Percentiles rank a stretch among this genome's conserved stretches.
These are phyloP conservation scores for Cordia subcordata DNA, from an alignment of 257 asterid genomes.

Conservation along the genomic window DNA sequence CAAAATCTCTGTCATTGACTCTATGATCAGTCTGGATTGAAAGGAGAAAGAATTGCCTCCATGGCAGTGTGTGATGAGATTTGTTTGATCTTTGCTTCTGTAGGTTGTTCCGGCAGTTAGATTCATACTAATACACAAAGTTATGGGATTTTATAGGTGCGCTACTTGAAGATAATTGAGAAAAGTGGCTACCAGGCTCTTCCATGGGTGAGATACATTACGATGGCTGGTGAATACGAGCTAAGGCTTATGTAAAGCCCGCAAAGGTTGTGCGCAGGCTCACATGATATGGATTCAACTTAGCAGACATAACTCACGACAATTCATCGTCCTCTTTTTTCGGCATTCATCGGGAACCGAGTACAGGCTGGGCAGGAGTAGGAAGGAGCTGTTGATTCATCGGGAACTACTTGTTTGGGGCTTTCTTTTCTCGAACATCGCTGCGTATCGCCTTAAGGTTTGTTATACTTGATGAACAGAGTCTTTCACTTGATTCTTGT, in stretches of 20 bases:
- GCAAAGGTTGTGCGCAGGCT: not conserved
- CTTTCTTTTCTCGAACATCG: not conserved
- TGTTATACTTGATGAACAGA: not conserved
- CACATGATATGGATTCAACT: not conserved
- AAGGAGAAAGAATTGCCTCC: too few relatives aligned
- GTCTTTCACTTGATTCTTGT: not conserved
- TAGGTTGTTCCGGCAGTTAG: not conserved
- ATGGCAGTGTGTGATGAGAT: too few relatives aligned
- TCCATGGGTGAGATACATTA: constrained; percentile 88
- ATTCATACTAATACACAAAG: not conserved
- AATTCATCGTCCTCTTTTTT: too few relatives aligned
- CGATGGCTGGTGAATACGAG: constrained; percentile 93
- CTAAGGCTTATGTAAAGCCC: constrained; percentile 46
- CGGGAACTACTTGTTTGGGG: not conserved
- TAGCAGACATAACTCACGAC: too few relatives aligned
- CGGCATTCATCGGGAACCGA: not conserved
- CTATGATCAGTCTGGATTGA: too few relatives aligned
- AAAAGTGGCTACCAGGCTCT: constrained; percentile 91
- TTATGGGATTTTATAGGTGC: constrained; percentile 40
- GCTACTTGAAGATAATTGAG: constrained; percentile 82
- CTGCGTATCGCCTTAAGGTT: too few relatives aligned
- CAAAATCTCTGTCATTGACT: too few relatives aligned
- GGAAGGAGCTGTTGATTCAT: not conserved
- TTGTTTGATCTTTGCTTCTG: too few relatives aligned
- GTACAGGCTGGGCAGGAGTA: too few relatives aligned